phyloP scores from a whole-genome alignment of 2,329 filamentous ascomycete genomes.

The Diaporthe amygdali region DNA sequence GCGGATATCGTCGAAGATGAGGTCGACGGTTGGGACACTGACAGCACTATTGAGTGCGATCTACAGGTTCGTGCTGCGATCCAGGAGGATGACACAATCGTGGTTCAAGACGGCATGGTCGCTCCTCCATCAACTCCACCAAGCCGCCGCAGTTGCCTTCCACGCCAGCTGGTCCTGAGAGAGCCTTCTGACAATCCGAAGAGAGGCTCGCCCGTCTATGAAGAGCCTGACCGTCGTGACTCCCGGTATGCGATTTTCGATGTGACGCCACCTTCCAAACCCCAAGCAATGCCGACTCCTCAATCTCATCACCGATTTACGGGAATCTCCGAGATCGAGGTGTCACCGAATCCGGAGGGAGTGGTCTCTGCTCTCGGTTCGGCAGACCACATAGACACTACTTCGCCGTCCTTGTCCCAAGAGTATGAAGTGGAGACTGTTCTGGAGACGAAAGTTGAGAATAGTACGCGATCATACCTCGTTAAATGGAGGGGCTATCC shows the following conservation, averaged over 20 bases:
- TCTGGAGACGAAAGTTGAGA: not conserved
- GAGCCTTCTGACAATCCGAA: not conserved
- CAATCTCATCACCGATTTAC: not conserved
- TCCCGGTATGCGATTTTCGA: too few species aligned
- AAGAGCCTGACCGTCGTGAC: not conserved
- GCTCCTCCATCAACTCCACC: not conserved
- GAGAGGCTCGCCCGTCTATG: not conserved
- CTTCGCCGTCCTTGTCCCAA: not conserved
- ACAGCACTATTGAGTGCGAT: accelerated
- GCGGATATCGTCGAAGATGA: not conserved
- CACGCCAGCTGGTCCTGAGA: not conserved
- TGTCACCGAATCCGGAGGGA: not conserved
- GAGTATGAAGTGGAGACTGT: not conserved
- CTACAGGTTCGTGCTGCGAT: not conserved
- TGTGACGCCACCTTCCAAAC: not conserved
- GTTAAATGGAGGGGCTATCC: not conserved
- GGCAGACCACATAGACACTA: not conserved
- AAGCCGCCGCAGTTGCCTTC: accelerated
- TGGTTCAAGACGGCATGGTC: not conserved
- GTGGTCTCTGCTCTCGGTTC: accelerated
- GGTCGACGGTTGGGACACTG: not conserved
- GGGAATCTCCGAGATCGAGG: not conserved
- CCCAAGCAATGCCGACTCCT: not conserved
- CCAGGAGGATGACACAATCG: not conserved
- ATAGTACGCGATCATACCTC: not conserved